Conservation (phyloP, 805 yeast species). For the Lipomyces starkeyi region DNA sequence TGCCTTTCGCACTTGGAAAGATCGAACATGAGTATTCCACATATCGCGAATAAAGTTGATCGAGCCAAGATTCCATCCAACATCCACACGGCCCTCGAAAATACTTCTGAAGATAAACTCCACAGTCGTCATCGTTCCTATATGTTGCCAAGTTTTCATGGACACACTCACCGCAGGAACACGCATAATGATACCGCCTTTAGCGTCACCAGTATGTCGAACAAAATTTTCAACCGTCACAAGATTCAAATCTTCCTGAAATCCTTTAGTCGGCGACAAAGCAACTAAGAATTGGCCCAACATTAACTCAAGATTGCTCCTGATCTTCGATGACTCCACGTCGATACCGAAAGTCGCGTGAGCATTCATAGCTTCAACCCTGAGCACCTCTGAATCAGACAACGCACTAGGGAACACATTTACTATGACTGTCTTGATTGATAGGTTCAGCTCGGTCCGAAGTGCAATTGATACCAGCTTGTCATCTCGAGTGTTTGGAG, state of each 20-base stretch:
- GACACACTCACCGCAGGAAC: conserved; percentile 76
- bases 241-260: conserved; percentile 52
- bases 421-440: conserved; percentile 58
- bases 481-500: neutral
- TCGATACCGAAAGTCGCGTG: conserved; percentile 44
- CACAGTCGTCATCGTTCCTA: conserved; percentile 55
- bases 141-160: conserved; percentile 76
- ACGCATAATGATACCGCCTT: conserved; percentile 79
- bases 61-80: conserved; percentile 93
- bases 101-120: conserved; percentile 72
- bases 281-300: conserved; percentile 71
- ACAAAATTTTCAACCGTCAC: conserved; percentile 63
- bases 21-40: conserved; percentile 84
- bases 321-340: conserved; percentile 46
- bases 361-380: conserved; percentile 45
- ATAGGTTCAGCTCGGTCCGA: conserved; percentile 70
- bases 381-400: conserved; percentile 76
- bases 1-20: conserved; percentile 66
- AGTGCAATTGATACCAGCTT: conserved; percentile 43
- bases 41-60: conserved; percentile 88
- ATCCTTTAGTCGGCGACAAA: conserved; percentile 62
- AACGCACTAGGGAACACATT: conserved; percentile 85
- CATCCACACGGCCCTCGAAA: conserved; percentile 89
- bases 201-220: conserved; percentile 59
- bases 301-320: conserved; percentile 64